Evolutionary conservation across 139 green algal genomes (phyloP).

Genomic region (Nannochloris sp.): DNA sequence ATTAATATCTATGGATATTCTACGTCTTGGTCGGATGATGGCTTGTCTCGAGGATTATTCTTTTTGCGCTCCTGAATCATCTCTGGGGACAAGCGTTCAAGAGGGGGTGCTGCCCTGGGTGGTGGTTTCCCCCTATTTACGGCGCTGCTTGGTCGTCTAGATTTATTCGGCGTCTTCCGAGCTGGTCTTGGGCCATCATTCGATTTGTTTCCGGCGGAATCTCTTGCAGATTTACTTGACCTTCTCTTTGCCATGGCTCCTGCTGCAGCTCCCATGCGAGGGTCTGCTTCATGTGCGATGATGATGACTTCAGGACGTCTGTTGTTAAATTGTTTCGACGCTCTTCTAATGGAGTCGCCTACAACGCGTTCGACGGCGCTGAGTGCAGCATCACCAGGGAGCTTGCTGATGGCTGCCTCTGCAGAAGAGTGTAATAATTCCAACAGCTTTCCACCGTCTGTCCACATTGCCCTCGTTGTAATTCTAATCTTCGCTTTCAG

Average conservation of each 20-base stretch:
- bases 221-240: not conserved
- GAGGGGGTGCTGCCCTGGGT: not conserved
- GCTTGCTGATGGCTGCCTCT: constrained; percentile 17
- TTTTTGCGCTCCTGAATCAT: constrained; percentile 12
- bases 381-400: constrained; percentile 46
- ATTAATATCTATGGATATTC: constrained; percentile 16
- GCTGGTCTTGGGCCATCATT: not conserved
- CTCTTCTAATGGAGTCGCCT: constrained; percentile 42
- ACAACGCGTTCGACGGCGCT: constrained; percentile 67
- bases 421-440: constrained; percentile 48
- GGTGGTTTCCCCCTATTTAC: not conserved
- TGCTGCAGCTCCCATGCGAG: constrained; percentile 12
- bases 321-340: constrained; percentile 67
- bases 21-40: constrained; percentile 9
- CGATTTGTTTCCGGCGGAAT: not conserved
- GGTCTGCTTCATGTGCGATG: constrained; percentile 49
- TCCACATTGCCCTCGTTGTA: constrained; percentile 88
- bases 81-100: constrained; percentile 5
- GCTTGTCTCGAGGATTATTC: constrained; percentile 21
- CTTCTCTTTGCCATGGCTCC: constrained; percentile 5
- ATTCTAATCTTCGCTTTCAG: constrained; percentile 52
- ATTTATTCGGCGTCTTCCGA: not conserved
- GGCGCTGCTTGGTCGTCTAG: not conserved
- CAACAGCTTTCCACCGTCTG: constrained; percentile 63
- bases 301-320: constrained; percentile 81